phyloP scores from a whole-genome alignment of 768 basidiomycete species.

The Russula foetens region DNA sequence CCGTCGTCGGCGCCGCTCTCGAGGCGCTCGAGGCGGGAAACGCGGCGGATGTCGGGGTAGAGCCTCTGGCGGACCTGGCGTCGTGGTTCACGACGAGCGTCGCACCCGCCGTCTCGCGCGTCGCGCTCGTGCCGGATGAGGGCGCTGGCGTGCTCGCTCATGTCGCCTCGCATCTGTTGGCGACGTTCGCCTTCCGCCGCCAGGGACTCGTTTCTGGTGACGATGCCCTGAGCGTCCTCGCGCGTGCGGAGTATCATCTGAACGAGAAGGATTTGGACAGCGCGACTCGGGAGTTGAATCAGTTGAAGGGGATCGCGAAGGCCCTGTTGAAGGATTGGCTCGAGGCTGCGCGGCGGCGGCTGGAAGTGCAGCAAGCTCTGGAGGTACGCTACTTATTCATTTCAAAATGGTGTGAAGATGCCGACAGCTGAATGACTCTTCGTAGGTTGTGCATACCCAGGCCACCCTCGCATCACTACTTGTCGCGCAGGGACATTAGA shows the following conservation, averaged over 20 bases:
- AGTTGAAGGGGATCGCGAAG: slow-evolving; percentile 76
- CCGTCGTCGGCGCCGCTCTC: slow-evolving; percentile 54
- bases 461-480: slow-evolving; percentile 77
- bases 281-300: slow-evolving; percentile 87
- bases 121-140: slow-evolving; percentile 89
- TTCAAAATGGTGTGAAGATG: neutral
- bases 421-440: slow-evolving; percentile 12
- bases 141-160: slow-evolving; percentile 85
- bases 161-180: slow-evolving; percentile 70
- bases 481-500: slow-evolving; percentile 39
- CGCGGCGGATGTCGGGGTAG: slow-evolving; percentile 72
- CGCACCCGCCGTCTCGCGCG: slow-evolving; percentile 72
- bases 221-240: slow-evolving; percentile 81
- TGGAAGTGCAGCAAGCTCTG: slow-evolving; percentile 90
- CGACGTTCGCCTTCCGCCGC: slow-evolving; percentile 69
- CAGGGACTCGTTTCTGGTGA: slow-evolving; percentile 71
- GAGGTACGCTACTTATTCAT: slow-evolving; percentile 43
- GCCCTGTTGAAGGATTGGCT: slow-evolving; percentile 80
- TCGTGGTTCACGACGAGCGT: slow-evolving; percentile 87
- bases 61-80: slow-evolving; percentile 82
- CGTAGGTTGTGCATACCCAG: slow-evolving; percentile 72
- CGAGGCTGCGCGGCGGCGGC: slow-evolving; percentile 72
- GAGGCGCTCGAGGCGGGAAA: slow-evolving; percentile 62
- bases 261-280: slow-evolving; percentile 89
- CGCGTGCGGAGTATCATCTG: slow-evolving; percentile 82